Percentiles rank a stretch among this genome's conserved stretches.
Evolutionary conservation across 208 protist species (phyloP).

Genomic region (Trypanosoma platydactyli): DNA sequence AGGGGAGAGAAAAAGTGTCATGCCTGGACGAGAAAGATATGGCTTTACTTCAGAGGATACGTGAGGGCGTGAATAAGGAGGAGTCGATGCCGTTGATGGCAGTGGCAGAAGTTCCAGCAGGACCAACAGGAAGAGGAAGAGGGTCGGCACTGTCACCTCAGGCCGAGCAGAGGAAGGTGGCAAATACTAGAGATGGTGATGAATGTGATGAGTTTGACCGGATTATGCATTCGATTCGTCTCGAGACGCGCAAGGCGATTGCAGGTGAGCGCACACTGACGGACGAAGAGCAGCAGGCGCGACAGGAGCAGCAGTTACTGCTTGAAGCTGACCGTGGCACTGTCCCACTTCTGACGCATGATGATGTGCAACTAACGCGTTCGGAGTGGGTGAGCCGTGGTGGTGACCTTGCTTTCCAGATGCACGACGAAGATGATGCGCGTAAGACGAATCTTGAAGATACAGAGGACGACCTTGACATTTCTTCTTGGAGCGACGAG

Average conservation of each 20-base stretch:
- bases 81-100: neutral
- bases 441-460: neutral
- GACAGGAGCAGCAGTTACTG: conserved; percentile 36
- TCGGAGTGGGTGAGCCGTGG: conserved; percentile 76
- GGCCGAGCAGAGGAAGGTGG: too few relatives aligned
- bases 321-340: conserved; percentile 56
- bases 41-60: conserved; percentile 23
- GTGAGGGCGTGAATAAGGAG: neutral
- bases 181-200: conserved; percentile 2
- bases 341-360: conserved; percentile 46
- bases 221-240: conserved; percentile 61
- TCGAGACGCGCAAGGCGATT: conserved; percentile 64
- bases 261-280: conserved; percentile 63
- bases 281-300: conserved; percentile 52
- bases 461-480: conserved; percentile 30
- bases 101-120: neutral
- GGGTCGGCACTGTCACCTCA: neutral
- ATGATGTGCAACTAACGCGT: conserved; percentile 54
- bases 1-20: neutral
- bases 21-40: conserved; percentile 27
- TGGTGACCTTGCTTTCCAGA: conserved; percentile 69
- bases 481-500: conserved; percentile 26
- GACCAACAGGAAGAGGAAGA: neutral
- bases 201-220: conserved; percentile 71
- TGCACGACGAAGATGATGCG: conserved; percentile 40